Evolutionary conservation across 305 asterid genomes (phyloP).

Genomic region (Solanum hybrid): DNA sequence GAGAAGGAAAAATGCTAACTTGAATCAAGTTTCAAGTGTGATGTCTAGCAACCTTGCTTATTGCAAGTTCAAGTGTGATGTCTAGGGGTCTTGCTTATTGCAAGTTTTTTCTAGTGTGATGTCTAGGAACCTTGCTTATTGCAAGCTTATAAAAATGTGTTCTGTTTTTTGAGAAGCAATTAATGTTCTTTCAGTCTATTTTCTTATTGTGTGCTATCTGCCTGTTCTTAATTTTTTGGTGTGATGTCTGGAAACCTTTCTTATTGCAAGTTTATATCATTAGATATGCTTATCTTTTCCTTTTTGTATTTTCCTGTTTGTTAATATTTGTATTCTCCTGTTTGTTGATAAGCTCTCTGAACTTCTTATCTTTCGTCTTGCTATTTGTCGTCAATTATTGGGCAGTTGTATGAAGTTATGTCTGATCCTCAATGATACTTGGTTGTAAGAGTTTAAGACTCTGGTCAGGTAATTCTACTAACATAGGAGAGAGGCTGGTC

Average conservation of each 20-base stretch:
- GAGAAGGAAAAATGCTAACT: not conserved
- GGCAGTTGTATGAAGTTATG: not conserved
- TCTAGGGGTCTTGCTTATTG: not conserved
- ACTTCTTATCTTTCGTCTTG: not conserved
- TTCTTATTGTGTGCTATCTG: not conserved
- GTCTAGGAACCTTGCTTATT: not conserved
- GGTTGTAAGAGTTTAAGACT: not conserved
- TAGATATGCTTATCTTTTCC: not conserved
- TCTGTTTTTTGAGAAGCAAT: not conserved
- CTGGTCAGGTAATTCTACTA: not conserved
- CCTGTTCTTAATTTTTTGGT: not conserved
- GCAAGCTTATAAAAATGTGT: not conserved
- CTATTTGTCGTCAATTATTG: not conserved
- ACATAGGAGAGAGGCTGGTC: not conserved
- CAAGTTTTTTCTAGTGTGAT: too few relatives aligned
- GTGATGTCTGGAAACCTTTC: not conserved
- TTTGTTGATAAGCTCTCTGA: not conserved
- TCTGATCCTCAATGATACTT: not conserved
- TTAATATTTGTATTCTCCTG: not conserved
- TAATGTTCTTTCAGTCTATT: not conserved
- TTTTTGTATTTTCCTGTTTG: not conserved
- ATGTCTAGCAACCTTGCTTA: not conserved
- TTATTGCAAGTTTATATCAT: not conserved
- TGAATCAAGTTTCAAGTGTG: not conserved
- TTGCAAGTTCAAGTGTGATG: not conserved